Evolutionary conservation across 1,284 basidiomycete species (phyloP).

Genomic region (Cryptococcus jaspeensis): DNA sequence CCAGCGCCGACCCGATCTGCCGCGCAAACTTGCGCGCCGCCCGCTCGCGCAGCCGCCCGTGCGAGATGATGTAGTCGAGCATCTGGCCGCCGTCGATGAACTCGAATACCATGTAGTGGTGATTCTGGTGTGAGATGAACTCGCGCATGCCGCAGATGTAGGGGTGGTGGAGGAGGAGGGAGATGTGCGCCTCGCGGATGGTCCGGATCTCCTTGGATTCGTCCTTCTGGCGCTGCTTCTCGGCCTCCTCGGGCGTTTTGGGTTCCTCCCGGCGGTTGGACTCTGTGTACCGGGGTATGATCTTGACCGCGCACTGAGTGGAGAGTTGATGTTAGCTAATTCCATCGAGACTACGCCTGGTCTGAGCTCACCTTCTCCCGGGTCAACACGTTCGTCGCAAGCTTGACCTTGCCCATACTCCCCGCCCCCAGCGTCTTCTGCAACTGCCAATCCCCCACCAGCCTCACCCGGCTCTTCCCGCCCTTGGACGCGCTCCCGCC

Average conservation of each 20-base stretch:
- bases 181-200: slow-evolving; percentile 89
- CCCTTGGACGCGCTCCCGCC: slow-evolving; percentile 3
- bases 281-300: slow-evolving; percentile 79
- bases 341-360: no score
- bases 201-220: slow-evolving; percentile 95
- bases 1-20: slow-evolving; percentile 92
- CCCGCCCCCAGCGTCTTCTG: slow-evolving; percentile 97
- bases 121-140: slow-evolving; percentile 92
- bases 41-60: slow-evolving; percentile 91
- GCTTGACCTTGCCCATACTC: slow-evolving; percentile 99
- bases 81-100: slow-evolving; percentile 99
- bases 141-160: slow-evolving; percentile 99
- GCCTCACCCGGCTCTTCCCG: slow-evolving; percentile 19
- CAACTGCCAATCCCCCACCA: slow-evolving; percentile 88
- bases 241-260: slow-evolving; percentile 47
- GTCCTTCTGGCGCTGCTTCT: slow-evolving; percentile 78
- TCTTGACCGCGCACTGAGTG: slow-evolving; percentile 92
- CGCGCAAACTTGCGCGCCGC: slow-evolving; percentile 95
- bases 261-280: slow-evolving; percentile 52
- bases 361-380: slow-evolving; percentile 80
- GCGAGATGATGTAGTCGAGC: slow-evolving; percentile 99
- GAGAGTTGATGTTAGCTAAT: slow-evolving; percentile 4
- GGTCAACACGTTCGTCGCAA: slow-evolving; percentile 83
- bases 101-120: slow-evolving; percentile 99
- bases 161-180: slow-evolving; percentile 92